Evolutionary conservation across 108 stramenopile species (phyloP).

Genomic region (Seminavis robusta): DNA sequence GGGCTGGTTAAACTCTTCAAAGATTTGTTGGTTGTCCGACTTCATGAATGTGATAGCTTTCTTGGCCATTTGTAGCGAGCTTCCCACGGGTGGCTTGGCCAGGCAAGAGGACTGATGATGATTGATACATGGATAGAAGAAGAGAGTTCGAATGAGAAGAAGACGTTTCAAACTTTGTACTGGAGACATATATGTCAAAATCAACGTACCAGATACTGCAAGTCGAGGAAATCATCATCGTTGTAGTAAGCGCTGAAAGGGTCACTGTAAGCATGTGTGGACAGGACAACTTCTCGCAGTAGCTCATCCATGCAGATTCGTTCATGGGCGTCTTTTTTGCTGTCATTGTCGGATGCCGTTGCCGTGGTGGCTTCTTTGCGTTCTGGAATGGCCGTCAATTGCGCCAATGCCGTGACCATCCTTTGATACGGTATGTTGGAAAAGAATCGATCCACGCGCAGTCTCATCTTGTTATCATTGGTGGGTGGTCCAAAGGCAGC

Average conservation of each 20-base stretch:
- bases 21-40: conserved; percentile 45
- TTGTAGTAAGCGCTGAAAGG: conserved; percentile 32
- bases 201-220: conserved; percentile 49
- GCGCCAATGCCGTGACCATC: conserved; percentile 77
- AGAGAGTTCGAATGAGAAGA: no score
- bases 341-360: conserved; percentile 2
- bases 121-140: no score
- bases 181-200: no score
- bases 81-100: conserved; percentile 67
- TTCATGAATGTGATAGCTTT: conserved; percentile 52
- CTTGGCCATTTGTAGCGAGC: conserved; percentile 52
- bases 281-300: conserved; percentile 66
- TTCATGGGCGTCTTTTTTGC: conserved; percentile 8
- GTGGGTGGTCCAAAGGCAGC: conserved; percentile 68
- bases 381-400: conserved; percentile 56
- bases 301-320: conserved; percentile 65
- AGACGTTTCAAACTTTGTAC: no score
- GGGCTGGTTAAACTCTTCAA: conserved; percentile 67
- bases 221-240: conserved; percentile 34
- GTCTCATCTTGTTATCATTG: conserved; percentile 54
- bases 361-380: conserved; percentile 17
- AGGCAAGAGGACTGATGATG: conserved; percentile 38
- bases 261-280: conserved; percentile 64
- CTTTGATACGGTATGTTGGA: conserved; percentile 78
- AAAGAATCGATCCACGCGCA: conserved; percentile 80